Evolutionary conservation across 1,284 basidiomycete species (phyloP).

Genomic region (Dichomitus squalens): DNA sequence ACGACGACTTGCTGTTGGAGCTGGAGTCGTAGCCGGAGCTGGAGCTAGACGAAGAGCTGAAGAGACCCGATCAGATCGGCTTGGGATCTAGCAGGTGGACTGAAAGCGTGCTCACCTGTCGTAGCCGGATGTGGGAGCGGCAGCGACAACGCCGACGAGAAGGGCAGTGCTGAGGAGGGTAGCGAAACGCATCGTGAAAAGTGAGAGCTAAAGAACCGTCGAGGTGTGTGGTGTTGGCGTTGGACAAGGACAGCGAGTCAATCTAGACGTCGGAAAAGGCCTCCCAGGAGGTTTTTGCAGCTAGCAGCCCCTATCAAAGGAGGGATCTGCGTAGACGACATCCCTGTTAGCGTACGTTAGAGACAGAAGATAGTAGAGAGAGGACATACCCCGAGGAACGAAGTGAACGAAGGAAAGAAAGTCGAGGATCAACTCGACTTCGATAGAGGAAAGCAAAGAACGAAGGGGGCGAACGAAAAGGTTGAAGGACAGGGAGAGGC

Average conservation of each 20-base stretch:
- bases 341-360: constrained; percentile 15
- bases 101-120: constrained; percentile 3
- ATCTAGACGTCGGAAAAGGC: constrained; percentile 41
- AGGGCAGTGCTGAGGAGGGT: constrained; percentile 55
- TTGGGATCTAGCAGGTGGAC: background rate
- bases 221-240: constrained; percentile 47
- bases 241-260: constrained; percentile 32
- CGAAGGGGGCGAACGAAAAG: constrained; percentile 38
- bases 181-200: constrained; percentile 56
- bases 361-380: background rate
- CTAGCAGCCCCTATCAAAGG: constrained; percentile 70
- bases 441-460: constrained; percentile 42
- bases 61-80: background rate
- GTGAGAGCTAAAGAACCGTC: constrained; percentile 45
- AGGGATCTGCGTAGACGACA: constrained; percentile 46
- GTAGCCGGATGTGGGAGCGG: constrained; percentile 42
- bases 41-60: constrained; percentile 1
- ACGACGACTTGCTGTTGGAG: background rate
- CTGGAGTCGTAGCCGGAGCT: background rate
- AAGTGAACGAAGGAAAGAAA: constrained; percentile 44
- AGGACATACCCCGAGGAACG: constrained; percentile 45
- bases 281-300: constrained; percentile 59
- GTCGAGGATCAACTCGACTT: constrained; percentile 68
- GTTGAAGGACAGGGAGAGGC: constrained; percentile 30
- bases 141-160: constrained; percentile 51